A percentile compares a stretch with the other conserved stretches of the same genome.
Conservation (phyloP, 805 yeast species). For the Ogataea ganodermae region DNA sequence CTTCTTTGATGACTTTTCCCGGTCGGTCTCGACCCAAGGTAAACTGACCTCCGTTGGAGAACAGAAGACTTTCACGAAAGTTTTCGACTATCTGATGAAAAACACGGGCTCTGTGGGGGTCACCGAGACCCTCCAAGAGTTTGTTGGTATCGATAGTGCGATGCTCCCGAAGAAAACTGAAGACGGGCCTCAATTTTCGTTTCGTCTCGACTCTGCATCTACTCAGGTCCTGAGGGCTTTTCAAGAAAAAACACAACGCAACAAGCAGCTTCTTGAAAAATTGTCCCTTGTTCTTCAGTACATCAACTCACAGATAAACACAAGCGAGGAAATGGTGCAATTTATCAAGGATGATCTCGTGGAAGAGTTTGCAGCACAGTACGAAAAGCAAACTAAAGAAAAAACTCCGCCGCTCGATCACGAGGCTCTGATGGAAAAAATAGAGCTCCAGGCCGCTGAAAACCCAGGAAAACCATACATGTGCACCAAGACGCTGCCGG, state of each 20-base stretch:
- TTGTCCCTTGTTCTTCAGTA: constrained; percentile 25
- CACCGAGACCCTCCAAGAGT: constrained; percentile 28
- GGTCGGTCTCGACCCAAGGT: constrained; percentile 19
- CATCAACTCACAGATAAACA: constrained; percentile 24
- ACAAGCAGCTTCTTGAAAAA: constrained; percentile 14
- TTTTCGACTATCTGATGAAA: constrained; percentile 32
- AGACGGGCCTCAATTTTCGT: constrained; percentile 2
- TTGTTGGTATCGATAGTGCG: constrained; percentile 22
- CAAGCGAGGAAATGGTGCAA: constrained; percentile 23
- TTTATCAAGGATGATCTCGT: constrained; percentile 25
- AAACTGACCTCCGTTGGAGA: constrained; percentile 34
- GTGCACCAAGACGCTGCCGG: constrained; percentile 29
- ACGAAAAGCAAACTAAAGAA: constrained; percentile 6
- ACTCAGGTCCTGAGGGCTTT: constrained; percentile 9
- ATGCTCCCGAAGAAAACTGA: constrained; percentile 1
- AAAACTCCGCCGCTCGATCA: not conserved
- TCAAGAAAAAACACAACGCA: constrained; percentile 12
- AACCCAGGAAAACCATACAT: constrained; percentile 28
- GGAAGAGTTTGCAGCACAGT: constrained; percentile 17
- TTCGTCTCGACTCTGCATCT: constrained; percentile 7
- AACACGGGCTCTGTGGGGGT: constrained; percentile 26
- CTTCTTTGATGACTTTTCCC: constrained; percentile 31
- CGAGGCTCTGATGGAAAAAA: not conserved
- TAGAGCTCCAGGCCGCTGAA: constrained; percentile 10
- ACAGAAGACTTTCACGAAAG: constrained; percentile 34